Base-by-base conservation (phyloP, 2,329 filamentous ascomycete genomes). In the Penicillium sp. region DNA sequence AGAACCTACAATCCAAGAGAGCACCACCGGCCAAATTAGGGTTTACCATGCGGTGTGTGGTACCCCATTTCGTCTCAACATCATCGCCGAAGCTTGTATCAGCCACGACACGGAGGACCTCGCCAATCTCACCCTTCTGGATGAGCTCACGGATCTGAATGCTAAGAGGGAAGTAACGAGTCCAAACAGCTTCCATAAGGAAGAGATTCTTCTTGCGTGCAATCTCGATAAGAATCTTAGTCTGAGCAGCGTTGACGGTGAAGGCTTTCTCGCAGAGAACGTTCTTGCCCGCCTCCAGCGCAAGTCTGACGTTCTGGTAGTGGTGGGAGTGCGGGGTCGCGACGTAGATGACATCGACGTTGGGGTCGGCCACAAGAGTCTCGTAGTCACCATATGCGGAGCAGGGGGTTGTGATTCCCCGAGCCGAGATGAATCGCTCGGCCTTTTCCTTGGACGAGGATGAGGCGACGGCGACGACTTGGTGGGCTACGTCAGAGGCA, bases 271-370 rank as follows among this genome's bases (percentile, higher is more conserved):
- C 92, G 75, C 91, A 96, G 35, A 96, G 84, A 31, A 96, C 91
- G 68, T 93, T 84, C 81, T 96, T 96, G 69, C 90, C 89, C 8
- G 89, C 89, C 64, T 90, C 84, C 40, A 96, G 81, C 43, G 87
- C 89, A n/a, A 95, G 83, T 85, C 92, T 90, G 62, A 86, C 84
- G 77, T 96, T 93, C 74, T 95, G 91, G 79, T 93, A 96, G 79
- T 96, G 92, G 75, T 96, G 92, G 67, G 89, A 93, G 78, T 96
- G 92, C 17, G 92, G 92, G 4, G 92, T 96, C 25, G 91, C 91
- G 56, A 96, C 85, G 75, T 96, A 96, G 77, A 96, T 78, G 67
- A 95, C 90, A 74, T 96, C 90, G 64, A 96, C 84, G 67, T 90
- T 84, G 7, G 88, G 79, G 72, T 96, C 90, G 50, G 84, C 83